Evolutionary conservation across 768 basidiomycete species (phyloP).

Genomic region (Daedaleopsis nitida): DNA sequence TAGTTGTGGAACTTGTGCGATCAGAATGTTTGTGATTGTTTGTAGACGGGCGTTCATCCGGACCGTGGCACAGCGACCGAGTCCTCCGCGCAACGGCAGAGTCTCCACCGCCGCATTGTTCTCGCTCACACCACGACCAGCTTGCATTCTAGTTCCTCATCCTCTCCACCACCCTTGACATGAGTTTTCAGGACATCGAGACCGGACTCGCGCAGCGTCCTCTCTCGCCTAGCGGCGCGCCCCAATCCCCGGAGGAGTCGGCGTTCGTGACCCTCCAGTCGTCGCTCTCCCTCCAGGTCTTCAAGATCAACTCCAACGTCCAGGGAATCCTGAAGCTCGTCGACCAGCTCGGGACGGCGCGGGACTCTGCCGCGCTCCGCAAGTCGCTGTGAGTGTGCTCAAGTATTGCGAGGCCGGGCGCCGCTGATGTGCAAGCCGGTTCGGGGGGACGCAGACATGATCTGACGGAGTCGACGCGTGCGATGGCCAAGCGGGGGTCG

Average conservation of each 20-base stretch:
- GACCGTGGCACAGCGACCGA: no score
- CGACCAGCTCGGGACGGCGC: conserved; percentile 87
- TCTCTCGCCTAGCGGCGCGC: conserved; percentile 27
- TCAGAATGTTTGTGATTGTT: no score
- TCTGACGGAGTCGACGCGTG: conserved; percentile 90
- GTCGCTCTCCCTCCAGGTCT: conserved; percentile 87
- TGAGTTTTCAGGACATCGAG: conserved; percentile 58
- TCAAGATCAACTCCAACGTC: conserved; percentile 98
- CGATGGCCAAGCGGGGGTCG: conserved; percentile 92
- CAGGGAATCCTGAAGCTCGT: conserved; percentile 95
- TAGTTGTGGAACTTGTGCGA: no score
- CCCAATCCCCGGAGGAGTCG: conserved; percentile 62
- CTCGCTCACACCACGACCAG: not conserved
- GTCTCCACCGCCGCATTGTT: not conserved
- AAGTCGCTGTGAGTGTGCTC: conserved; percentile 75
- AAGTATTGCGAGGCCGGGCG: conserved; percentile 1
- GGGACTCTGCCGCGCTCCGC: conserved; percentile 78
- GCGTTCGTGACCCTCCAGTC: conserved; percentile 76
- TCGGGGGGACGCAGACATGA: conserved; percentile 64
- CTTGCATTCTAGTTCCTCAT: not conserved
- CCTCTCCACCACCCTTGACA: conserved; percentile 18
- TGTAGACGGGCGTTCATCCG: no score
- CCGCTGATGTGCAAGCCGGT: not conserved
- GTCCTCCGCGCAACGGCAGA: not conserved
- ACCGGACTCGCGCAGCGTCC: conserved; percentile 39